A percentile compares a stretch with the other conserved stretches of the same genome.
These are phyloP conservation scores for Suillus discolor DNA, from an alignment of 768 basidiomycete species.

Conservation along the genomic window DNA sequence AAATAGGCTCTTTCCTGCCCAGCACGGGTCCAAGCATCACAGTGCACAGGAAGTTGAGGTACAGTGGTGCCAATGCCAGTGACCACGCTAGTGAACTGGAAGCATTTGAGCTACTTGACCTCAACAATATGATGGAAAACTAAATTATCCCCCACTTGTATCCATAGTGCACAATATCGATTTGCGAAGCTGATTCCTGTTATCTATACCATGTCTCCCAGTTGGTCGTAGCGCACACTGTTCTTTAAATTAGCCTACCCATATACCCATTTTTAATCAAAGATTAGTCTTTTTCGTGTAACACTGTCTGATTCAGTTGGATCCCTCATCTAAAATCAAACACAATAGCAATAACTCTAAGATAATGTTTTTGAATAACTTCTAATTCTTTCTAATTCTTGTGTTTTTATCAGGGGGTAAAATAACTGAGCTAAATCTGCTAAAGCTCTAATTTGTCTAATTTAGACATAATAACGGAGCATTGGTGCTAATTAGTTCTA, in stretches of 20 bases:
- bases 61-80: no score
- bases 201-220: no score
- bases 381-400: not conserved
- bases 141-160: no score
- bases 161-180: no score
- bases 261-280: not conserved
- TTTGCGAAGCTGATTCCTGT: no score
- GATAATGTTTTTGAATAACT: not conserved
- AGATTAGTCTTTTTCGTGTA: not conserved
- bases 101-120: no score
- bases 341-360: not conserved
- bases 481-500: not conserved
- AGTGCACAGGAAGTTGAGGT: no score
- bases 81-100: no score
- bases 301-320: not conserved
- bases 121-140: no score
- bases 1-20: no score
- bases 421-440: not conserved
- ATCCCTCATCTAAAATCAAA: not conserved
- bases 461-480: not conserved
- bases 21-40: no score
- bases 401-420: not conserved
- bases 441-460: not conserved
- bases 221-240: not conserved
- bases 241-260: not conserved